phyloP scores from a whole-genome alignment of 208 protist species.

The Acanthamoeba lenticulata region DNA sequence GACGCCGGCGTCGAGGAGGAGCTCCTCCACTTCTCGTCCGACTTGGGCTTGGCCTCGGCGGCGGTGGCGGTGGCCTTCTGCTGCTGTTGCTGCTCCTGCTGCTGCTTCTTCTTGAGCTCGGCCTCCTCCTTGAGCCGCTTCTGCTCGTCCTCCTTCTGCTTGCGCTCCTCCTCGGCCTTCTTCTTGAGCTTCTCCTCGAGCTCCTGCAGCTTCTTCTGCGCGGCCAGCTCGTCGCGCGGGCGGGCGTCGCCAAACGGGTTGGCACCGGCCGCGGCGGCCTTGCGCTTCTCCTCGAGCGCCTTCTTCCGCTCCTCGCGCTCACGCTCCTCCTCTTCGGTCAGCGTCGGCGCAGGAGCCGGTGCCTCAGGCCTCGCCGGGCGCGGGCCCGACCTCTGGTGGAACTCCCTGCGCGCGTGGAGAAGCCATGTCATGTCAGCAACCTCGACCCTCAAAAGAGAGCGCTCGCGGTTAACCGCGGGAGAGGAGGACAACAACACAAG shows the following conservation, averaged over 20 bases:
- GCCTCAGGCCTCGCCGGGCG: background rate
- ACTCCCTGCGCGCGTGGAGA: background rate
- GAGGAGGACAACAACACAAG: no score
- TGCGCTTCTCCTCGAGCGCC: slow-evolving; percentile 31
- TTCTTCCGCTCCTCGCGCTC: slow-evolving; percentile 38
- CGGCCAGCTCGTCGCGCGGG: slow-evolving; percentile 60
- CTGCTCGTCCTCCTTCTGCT: slow-evolving; percentile 39
- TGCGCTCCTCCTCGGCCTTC: slow-evolving; percentile 12
- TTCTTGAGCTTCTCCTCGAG: slow-evolving; percentile 53
- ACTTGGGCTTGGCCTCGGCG: slow-evolving; percentile 25
- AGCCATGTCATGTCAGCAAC: no score
- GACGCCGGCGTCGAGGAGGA: background rate
- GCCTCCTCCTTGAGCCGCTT: background rate
- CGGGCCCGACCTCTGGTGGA: background rate
- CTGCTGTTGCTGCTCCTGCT: background rate
- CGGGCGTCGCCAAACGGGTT: slow-evolving; percentile 64
- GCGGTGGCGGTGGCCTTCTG: background rate
- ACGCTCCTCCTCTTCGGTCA: slow-evolving; percentile 5
- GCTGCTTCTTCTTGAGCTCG: background rate
- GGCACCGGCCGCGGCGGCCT: background rate
- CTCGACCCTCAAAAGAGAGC: no score
- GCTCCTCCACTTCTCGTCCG: slow-evolving; percentile 15
- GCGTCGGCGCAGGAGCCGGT: background rate
- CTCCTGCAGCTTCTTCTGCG: slow-evolving; percentile 55
- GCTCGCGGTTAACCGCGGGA: no score